These are phyloP conservation scores for Aspergillus sp. DNA, from an alignment of 2,329 filamentous ascomycete genomes.

Conservation along the genomic window DNA sequence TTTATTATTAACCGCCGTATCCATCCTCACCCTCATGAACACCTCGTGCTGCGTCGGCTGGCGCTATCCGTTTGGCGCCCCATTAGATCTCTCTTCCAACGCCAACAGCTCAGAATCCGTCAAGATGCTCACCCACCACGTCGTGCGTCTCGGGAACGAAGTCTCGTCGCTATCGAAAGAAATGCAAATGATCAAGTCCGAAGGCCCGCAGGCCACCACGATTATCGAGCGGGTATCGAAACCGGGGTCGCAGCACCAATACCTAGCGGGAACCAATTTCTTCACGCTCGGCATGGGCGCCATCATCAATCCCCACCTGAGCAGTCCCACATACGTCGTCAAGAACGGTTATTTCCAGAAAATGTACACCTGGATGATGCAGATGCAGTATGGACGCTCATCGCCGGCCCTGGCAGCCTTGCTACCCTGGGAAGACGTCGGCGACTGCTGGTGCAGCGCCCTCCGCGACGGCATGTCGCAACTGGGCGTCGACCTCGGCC, in stretches of 20 bases:
- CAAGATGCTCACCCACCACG: slow-evolving; percentile 24
- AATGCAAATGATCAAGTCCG: slow-evolving; percentile 24
- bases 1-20: slow-evolving; percentile 11
- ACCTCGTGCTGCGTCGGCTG: slow-evolving; percentile 18
- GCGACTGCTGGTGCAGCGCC: slow-evolving; percentile 82
- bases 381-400: slow-evolving; percentile 19
- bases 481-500: slow-evolving; percentile 38
- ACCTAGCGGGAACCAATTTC: slow-evolving; percentile 64
- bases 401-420: slow-evolving; percentile 59
- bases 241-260: slow-evolving; percentile 13
- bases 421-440: slow-evolving; percentile 70
- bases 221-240: slow-evolving; percentile 10
- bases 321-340: slow-evolving; percentile 56
- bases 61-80: slow-evolving; percentile 1
- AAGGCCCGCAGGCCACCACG: slow-evolving; percentile 22
- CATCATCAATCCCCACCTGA: slow-evolving; percentile 57
- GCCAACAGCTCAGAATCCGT: slow-evolving; percentile 25
- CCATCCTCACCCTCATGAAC: slow-evolving; percentile 14
- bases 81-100: slow-evolving; percentile 21
- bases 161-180: slow-evolving; percentile 34
- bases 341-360: slow-evolving; percentile 27
- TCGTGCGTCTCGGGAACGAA: slow-evolving; percentile 29
- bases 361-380: slow-evolving; percentile 14
- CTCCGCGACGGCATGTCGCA: slow-evolving; percentile 46
- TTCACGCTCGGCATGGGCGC: slow-evolving; percentile 68